phyloP scores from a whole-genome alignment of 352 stramenopile genomes.

The Phytophthora macrochlamydospora region DNA sequence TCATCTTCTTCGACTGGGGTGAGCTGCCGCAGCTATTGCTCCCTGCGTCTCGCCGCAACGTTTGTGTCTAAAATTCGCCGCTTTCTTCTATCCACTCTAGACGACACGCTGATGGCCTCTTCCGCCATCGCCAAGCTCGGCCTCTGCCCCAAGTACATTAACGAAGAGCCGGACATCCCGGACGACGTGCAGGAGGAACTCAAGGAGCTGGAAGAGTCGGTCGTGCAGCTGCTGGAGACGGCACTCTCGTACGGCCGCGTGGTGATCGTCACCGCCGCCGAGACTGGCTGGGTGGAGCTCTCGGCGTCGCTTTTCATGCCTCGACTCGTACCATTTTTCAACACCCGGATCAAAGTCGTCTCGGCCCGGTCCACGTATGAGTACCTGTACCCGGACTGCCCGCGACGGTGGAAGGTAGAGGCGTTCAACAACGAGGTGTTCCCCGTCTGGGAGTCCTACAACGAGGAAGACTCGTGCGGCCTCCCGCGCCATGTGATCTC shows the following conservation, averaged over 20 bases:
- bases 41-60: background rate
- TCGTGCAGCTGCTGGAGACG: slow-evolving; percentile 75
- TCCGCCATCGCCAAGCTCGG: slow-evolving; percentile 81
- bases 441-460: slow-evolving; percentile 73
- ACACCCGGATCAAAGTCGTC: slow-evolving; percentile 85
- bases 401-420: slow-evolving; percentile 89
- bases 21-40: slow-evolving; percentile 20
- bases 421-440: slow-evolving; percentile 90
- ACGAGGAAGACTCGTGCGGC: slow-evolving; percentile 46
- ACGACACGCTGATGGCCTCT: slow-evolving; percentile 85
- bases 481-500: slow-evolving; percentile 83
- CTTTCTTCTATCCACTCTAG: slow-evolving; percentile 29
- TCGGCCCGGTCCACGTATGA: slow-evolving; percentile 92
- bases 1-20: slow-evolving; percentile 91
- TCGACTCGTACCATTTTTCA: slow-evolving; percentile 74
- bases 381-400: slow-evolving; percentile 85
- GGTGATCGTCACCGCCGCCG: slow-evolving; percentile 90
- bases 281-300: slow-evolving; percentile 91
- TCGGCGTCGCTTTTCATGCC: slow-evolving; percentile 90
- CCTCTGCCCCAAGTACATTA: slow-evolving; percentile 85
- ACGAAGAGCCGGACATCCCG: slow-evolving; percentile 81
- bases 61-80: slow-evolving; percentile 7
- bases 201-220: slow-evolving; percentile 72
- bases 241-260: slow-evolving; percentile 79
- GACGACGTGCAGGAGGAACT: slow-evolving; percentile 76